phyloP scores from a whole-genome alignment of 306 rosid species.

The Medicago truncatula region MtrunA17r5.0-ANR NC_053044.1:2071501-2072000 shows the following conservation, averaged over 20 bases:
- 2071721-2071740: slow-evolving; percentile 28
- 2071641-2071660: slow-evolving; percentile 90
- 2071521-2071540: slow-evolving; percentile 66
- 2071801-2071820: slow-evolving; percentile 88
- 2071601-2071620: slow-evolving; percentile 91
- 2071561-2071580: slow-evolving; percentile 62
- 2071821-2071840: slow-evolving; percentile 97
- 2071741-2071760: slow-evolving; percentile 25
- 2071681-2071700: slow-evolving; percentile 95
- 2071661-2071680: slow-evolving; percentile 90
- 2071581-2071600: slow-evolving; percentile 88
- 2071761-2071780: slow-evolving; percentile 33
- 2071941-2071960: slow-evolving; percentile 93
- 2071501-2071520: slow-evolving; percentile 76
- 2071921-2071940: slow-evolving; percentile 99
- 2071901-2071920: slow-evolving; percentile 96
- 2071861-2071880: slow-evolving; percentile 99
- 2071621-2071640: slow-evolving; percentile 86
- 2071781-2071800: slow-evolving; percentile 57
- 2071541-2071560: slow-evolving; percentile 70
- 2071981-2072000: not conserved
- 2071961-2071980: slow-evolving; percentile 15
- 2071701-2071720: slow-evolving; percentile 40
- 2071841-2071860: slow-evolving; percentile 96
- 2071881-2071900: slow-evolving; percentile 96